Evolutionary conservation across 768 basidiomycete species (phyloP).

Genomic region (Baorangia bicolor): DNA sequence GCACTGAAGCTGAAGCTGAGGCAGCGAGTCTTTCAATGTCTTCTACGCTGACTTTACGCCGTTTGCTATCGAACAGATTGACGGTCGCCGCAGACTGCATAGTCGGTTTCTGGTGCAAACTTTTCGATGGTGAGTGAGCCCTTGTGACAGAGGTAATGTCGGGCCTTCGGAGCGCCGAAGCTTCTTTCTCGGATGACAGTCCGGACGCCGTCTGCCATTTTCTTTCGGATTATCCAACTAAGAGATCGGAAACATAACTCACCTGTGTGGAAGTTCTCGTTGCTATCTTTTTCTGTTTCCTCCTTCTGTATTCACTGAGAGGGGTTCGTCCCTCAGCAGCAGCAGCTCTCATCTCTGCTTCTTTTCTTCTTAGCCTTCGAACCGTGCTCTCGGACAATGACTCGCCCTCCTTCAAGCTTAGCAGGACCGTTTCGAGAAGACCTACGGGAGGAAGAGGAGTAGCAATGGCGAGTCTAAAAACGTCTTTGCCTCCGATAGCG

Average conservation of each 20-base stretch:
- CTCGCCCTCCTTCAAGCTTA: constrained; percentile 26
- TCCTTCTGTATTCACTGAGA: constrained; percentile 23
- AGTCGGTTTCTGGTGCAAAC: background rate
- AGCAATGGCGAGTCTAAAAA: constrained; percentile 10
- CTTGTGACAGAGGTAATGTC: background rate
- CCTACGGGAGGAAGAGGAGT: constrained; percentile 24
- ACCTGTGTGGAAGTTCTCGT: constrained; percentile 7
- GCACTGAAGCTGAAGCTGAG: constrained; percentile 5
- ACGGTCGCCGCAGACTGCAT: background rate
- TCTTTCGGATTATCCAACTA: background rate
- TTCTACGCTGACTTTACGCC: constrained; percentile 7
- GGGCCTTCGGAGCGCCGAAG: background rate
- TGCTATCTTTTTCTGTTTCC: constrained; percentile 18
- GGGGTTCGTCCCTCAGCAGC: constrained; percentile 22
- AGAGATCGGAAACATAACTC: background rate
- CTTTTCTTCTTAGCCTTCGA: constrained; percentile 26
- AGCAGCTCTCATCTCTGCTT: constrained; percentile 19
- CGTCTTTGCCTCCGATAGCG: constrained; percentile 1
- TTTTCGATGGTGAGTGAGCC: background rate
- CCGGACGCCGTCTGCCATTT: background rate
- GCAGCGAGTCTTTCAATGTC: constrained; percentile 16
- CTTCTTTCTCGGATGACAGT: background rate
- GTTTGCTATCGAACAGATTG: background rate
- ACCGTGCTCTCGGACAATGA: constrained; percentile 25
- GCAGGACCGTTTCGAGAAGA: constrained; percentile 19